These are phyloP conservation scores for Ustilago trichophora DNA, from an alignment of 1,284 basidiomycete genomes.

Conservation along the genomic window DNA sequence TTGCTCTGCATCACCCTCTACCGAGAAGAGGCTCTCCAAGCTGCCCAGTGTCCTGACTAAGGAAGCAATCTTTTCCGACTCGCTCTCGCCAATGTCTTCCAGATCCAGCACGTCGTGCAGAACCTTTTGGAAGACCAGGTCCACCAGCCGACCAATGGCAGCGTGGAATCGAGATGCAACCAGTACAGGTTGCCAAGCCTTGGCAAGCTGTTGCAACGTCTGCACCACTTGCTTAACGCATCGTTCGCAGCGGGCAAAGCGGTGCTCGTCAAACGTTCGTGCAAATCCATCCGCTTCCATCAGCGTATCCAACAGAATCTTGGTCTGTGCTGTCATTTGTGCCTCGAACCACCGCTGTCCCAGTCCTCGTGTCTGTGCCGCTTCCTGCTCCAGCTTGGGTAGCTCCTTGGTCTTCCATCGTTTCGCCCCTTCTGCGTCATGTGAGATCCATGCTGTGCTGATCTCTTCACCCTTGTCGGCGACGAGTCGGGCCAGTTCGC, in stretches of 20 bases:
- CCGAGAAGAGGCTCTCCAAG: slow-evolving; percentile 81
- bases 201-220: slow-evolving; percentile 75
- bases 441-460: slow-evolving; percentile 5
- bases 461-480: slow-evolving; percentile 62
- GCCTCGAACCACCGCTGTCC: slow-evolving; percentile 52
- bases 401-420: slow-evolving; percentile 19
- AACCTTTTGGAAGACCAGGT: slow-evolving; percentile 77
- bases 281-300: slow-evolving; percentile 77
- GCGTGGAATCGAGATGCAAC: slow-evolving; percentile 55
- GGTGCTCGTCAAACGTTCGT: slow-evolving; percentile 78
- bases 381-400: slow-evolving; percentile 42
- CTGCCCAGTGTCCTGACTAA: slow-evolving; percentile 79
- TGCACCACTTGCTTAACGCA: slow-evolving; percentile 76
- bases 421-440: slow-evolving; percentile 15
- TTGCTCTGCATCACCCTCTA: slow-evolving; percentile 67
- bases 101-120: slow-evolving; percentile 80
- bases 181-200: slow-evolving; percentile 76
- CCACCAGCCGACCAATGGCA: slow-evolving; percentile 76
- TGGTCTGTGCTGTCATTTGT: slow-evolving; percentile 68
- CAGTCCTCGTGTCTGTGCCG: slow-evolving; percentile 31
- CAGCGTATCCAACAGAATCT: slow-evolving; percentile 70
- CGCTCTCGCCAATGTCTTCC: slow-evolving; percentile 87
- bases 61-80: slow-evolving; percentile 83
- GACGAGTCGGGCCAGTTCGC: slow-evolving; percentile 58
- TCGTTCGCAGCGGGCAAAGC: slow-evolving; percentile 79